Conservation (phyloP, 2,329 filamentous ascomycete species). For the Fusarium sororula region DNA sequence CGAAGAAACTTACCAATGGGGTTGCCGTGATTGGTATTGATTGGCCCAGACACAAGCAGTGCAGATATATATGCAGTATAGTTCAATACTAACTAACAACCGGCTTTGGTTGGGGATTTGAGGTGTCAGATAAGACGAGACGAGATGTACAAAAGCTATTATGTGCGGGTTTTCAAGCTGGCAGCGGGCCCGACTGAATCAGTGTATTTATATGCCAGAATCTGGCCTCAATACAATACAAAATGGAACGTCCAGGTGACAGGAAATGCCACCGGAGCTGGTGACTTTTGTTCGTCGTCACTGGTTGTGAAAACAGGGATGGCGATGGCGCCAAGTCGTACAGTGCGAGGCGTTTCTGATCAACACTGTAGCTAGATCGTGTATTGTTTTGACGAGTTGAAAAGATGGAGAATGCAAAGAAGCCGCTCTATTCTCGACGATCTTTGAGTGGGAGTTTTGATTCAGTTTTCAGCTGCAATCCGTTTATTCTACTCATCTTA, state of each 20-base stretch:
- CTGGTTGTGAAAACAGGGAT: constrained; percentile 43
- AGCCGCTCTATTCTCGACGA: neutral
- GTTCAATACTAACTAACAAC: neutral
- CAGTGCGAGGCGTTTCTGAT: constrained; percentile 31
- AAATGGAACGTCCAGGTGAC: constrained; percentile 38
- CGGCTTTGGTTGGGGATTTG: neutral
- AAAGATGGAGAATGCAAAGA: neutral
- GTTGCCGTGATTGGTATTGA: constrained; percentile 33
- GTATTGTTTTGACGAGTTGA: constrained; percentile 4
- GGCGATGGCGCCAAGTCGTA: constrained; percentile 36
- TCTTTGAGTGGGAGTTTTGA: neutral
- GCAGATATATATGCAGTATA: neutral
- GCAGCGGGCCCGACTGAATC: neutral
- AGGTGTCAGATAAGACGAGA: constrained; percentile 1
- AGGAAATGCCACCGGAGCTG: constrained; percentile 33
- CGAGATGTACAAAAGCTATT: constrained; percentile 4
- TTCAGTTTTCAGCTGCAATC: neutral
- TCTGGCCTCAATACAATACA: constrained; percentile 7
- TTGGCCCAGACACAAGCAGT: constrained; percentile 14
- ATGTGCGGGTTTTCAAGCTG: neutral
- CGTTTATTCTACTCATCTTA: neutral
- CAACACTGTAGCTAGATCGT: constrained; percentile 33
- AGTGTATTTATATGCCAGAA: constrained; percentile 21
- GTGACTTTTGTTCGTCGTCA: constrained; percentile 41
- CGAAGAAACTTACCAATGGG: constrained; percentile 41